Evolutionary conservation across 805 yeast genomes (phyloP), one percentile per base, ranked within the genome.

Genomic region (Ogataea kodamae): DNA sequence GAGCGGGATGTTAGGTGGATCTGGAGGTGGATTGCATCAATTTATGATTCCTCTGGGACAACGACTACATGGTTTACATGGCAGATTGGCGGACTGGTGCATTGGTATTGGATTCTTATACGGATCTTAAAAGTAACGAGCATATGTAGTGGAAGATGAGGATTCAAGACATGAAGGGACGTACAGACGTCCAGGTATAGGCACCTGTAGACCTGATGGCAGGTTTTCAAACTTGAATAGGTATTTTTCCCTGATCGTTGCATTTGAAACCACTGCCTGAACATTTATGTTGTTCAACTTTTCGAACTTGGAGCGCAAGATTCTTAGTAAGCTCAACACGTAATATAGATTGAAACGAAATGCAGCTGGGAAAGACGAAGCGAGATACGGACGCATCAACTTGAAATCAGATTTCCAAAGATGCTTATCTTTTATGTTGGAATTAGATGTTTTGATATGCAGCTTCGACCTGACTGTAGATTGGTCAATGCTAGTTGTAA

Each of bases 51-150:
- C 97, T 0, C 54, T 60, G 3, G 85, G 82, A 0, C 70, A 62
- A 40, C 48, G 61, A 5, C 59, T 90, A 9, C 67, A 78, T 6
- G 97, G 96, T 0, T 48, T 90, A 35, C 75, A 70, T 40, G 96
- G 96, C 2, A 73, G 73, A 46, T 57, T 72, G 11, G 81, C 81
- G 0, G 49, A 55, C 19, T 88, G 96, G 96, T 57, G 81, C 25
- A 78, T 79, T 48, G 83, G 87, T 1, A 49, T 87, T 25, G 94
- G 95, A 17, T 63, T 84, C 16, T 55, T 81, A 3, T 86, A 81
- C 47, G 72, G 67, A 5, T 52, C 29, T 22, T 28, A 30, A 25
- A 25, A 22, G 8, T 25, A 17, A n/a, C n/a, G n/a, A n/a, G n/a
- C n/a, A 12, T 17, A 18, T 13, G 20, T 19, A 12, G n/a, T 16